A percentile compares a stretch with the other conserved stretches of the same genome.
Conservation (phyloP, 176 grass and related monocot genomes). For the Coix lacrymajobi region DNA sequence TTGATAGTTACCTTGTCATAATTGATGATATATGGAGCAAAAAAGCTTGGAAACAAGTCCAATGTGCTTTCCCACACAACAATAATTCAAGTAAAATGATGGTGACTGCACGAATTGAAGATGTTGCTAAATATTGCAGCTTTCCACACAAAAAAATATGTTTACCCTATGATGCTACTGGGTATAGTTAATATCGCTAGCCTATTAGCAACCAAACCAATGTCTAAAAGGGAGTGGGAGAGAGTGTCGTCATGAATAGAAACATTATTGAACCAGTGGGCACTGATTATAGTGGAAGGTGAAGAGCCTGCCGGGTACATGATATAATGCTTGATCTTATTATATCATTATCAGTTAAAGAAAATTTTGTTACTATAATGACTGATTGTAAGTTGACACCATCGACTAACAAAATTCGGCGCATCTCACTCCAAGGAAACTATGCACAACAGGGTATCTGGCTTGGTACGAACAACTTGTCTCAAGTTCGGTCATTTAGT, state of each 20-base stretch:
- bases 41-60: slow-evolving; percentile 13
- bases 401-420: not conserved
- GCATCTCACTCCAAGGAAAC: slow-evolving; percentile 15
- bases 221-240: slow-evolving; percentile 3
- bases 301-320: slow-evolving; percentile 15
- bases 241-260: slow-evolving; percentile 14
- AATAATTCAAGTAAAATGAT: slow-evolving; percentile 24
- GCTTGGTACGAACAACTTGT: not conserved
- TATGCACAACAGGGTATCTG: not conserved
- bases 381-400: not conserved
- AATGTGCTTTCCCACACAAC: slow-evolving; percentile 18
- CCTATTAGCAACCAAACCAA: not conserved
- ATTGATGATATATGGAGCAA: slow-evolving; percentile 45
- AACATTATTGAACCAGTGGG: slow-evolving; percentile 13
- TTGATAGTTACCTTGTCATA: slow-evolving; percentile 20
- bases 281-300: not conserved
- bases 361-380: slow-evolving; percentile 29
- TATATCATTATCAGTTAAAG: slow-evolving; percentile 14
- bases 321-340: slow-evolving; percentile 36
- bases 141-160: not conserved
- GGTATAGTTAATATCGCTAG: slow-evolving; percentile 32
- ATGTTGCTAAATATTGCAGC: slow-evolving; percentile 22
- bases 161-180: slow-evolving; percentile 7
- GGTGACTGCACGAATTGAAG: slow-evolving; percentile 20
- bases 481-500: slow-evolving; percentile 17